Evolutionary conservation across 1,284 basidiomycete species (phyloP).

Genomic region (Sanghuangporus weigelae): DNA sequence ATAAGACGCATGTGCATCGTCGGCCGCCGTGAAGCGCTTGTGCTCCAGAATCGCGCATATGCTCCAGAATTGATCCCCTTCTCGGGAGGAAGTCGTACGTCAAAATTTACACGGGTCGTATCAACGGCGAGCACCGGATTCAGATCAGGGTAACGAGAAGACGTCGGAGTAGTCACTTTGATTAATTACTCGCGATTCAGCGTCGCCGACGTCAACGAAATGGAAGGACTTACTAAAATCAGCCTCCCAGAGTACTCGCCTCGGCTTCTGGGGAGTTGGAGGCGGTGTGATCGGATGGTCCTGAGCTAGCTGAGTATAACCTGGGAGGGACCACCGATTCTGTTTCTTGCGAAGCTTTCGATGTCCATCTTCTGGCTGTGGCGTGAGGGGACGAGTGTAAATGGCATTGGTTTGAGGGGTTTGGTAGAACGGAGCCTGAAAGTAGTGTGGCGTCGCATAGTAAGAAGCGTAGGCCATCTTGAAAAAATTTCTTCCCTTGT

Average conservation of each 20-base stretch:
- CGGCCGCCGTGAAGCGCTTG: not conserved
- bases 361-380: not conserved
- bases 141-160: slow-evolving; percentile 5
- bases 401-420: not conserved
- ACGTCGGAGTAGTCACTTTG: slow-evolving; percentile 1
- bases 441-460: not conserved
- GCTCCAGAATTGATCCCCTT: slow-evolving; percentile 7
- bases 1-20: slow-evolving; percentile 18
- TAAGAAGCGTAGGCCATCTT: not conserved
- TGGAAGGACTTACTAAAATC: slow-evolving; percentile 6
- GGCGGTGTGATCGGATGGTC: not conserved
- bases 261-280: not conserved
- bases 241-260: slow-evolving; percentile 7
- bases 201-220: not conserved
- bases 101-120: slow-evolving; percentile 12
- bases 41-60: slow-evolving; percentile 5
- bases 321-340: not conserved
- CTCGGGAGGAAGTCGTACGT: slow-evolving; percentile 10
- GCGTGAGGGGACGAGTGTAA: not conserved
- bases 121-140: slow-evolving; percentile 13
- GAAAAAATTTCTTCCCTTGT: not conserved
- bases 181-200: not conserved
- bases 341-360: slow-evolving; percentile 1
- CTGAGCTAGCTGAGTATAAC: not conserved
- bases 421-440: not conserved